Evolutionary conservation across 1,139 yeast species (phyloP).

Genomic region (Kazachstania sp.): DNA sequence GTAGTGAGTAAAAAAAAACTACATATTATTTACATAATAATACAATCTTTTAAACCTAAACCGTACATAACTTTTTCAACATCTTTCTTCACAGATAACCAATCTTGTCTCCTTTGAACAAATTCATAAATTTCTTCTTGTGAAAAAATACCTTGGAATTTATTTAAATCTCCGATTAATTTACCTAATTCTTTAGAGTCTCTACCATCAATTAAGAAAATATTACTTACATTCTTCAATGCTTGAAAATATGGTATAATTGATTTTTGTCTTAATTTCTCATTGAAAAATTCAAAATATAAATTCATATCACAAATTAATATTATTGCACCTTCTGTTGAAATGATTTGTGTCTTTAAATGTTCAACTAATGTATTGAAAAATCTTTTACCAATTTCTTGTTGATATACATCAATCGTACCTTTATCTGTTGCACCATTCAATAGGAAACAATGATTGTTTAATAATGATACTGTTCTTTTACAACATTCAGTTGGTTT

Average conservation of each 20-base stretch:
- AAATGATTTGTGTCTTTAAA: conserved; percentile 58
- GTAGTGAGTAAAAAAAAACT: background rate
- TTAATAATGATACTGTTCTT: conserved; percentile 52
- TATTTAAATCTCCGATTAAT: conserved; percentile 70
- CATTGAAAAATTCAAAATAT: conserved; percentile 61
- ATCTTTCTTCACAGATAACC: conserved; percentile 65
- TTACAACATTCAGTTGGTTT: conserved; percentile 70
- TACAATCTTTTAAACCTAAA: conserved; percentile 59
- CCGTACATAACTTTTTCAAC: conserved; percentile 97
- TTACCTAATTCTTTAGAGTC: conserved; percentile 78
- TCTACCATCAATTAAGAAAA: conserved; percentile 66
- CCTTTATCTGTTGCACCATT: conserved; percentile 82
- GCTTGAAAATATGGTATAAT: conserved; percentile 74
- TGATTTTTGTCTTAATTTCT: conserved; percentile 54
- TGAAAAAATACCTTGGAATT: conserved; percentile 81
- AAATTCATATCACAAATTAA: conserved; percentile 67
- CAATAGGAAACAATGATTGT: conserved; percentile 65
- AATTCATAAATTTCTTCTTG: conserved; percentile 93
- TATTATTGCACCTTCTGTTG: conserved; percentile 74
- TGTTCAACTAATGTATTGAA: conserved; percentile 70
- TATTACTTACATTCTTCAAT: conserved; percentile 72
- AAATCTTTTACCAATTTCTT: conserved; percentile 84
- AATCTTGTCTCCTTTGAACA: conserved; percentile 80
- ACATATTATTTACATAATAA: conserved; percentile 18
- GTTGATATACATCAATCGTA: conserved; percentile 85